Percentiles rank a stretch among this genome's conserved stretches.
These are phyloP conservation scores for Emergomyces orientalis DNA, from an alignment of 2,329 filamentous ascomycete species.

Conservation along the genomic window DNA sequence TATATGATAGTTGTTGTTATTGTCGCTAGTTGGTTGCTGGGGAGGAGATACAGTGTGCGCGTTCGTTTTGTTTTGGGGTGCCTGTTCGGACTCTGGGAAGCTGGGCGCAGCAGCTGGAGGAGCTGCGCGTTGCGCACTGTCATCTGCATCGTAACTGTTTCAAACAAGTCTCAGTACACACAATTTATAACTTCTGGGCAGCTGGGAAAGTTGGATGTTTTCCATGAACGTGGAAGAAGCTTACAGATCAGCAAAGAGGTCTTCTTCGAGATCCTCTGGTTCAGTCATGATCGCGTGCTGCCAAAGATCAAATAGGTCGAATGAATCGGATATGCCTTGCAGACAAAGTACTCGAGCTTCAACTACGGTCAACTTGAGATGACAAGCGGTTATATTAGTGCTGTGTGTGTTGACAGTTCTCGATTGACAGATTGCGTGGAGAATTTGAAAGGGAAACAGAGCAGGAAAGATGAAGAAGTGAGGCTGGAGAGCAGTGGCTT, in stretches of 20 bases:
- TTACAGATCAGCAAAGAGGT: slow-evolving; percentile 92
- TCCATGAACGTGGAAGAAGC: slow-evolving; percentile 30
- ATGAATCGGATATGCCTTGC: not conserved
- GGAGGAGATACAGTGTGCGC: slow-evolving; percentile 19
- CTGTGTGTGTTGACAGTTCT: not conserved
- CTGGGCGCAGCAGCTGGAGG: slow-evolving; percentile 31
- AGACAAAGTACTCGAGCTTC: not conserved
- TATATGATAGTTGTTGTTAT: slow-evolving; percentile 23
- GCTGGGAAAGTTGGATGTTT: not conserved
- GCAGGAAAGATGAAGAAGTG: slow-evolving; percentile 18
- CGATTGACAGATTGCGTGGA: not conserved
- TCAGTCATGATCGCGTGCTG: slow-evolving; percentile 54
- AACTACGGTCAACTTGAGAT: not conserved
- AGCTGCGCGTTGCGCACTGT: slow-evolving; percentile 33
- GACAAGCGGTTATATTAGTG: no score
- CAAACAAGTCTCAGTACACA: slow-evolving; percentile 11
- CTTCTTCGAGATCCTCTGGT: slow-evolving; percentile 74
- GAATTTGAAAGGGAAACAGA: slow-evolving; percentile 1
- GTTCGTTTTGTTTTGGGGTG: slow-evolving; percentile 14
- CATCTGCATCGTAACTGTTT: slow-evolving; percentile 58
- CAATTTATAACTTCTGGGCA: not conserved
- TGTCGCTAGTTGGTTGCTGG: slow-evolving; percentile 25
- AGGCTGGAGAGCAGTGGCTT: slow-evolving; percentile 12
- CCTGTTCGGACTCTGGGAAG: slow-evolving; percentile 27
- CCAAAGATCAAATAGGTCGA: not conserved